Base-by-base conservation (phyloP, 257 asterid species). In the Jasminum sambac region DNA sequence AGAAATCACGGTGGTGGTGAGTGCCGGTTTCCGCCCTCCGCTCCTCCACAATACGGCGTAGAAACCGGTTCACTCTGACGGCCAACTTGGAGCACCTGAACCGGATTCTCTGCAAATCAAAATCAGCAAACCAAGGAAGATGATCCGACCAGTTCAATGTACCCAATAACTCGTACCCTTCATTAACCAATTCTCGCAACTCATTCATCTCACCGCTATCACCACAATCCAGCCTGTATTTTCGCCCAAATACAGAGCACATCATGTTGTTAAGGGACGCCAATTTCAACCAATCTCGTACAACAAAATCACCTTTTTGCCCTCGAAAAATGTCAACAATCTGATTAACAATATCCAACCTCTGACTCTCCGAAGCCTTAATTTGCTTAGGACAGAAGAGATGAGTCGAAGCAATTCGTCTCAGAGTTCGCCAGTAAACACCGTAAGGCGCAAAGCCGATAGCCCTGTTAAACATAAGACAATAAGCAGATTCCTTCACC, bases 391-490 rank as follows among this genome's bases (percentile, higher is more conserved):
- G 96, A 65, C 79, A 87, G 75, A 91, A 91, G 5, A 91, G 87
- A 34, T 91, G 96, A 0, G 85, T 78, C 30, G 89, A 76, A 0
- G 92, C 83, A 55, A 91, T 83, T 37, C 78, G 87, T 42, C 97
- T 40, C 1, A 91, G 88, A 36, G 90, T 70, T 52, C 86, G 72
- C 97, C 97, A 91, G 79, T 91, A 87, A 3, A 70, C 84, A 1
- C 96, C 97, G 63, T 91, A 89, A 0, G 97, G 85, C 0, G 97
- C 97, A 71, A 91, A 91, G 9, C 97, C 97, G 52, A 91, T 87
- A 40, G 97, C 89, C 57, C 96, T 63, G 76, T 71, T 87, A 82
- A 91, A 91, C 96, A 91, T 89, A 57, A 91, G 76, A 44, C 67
- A 57, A 76, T 91, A 89, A 5, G 97, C 97, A 5, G 97, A 81